Evolutionary conservation across 2,329 filamentous ascomycete genomes (phyloP), one percentile per base, ranked within the genome.

Genomic region (Alternaria postmessia): DNA sequence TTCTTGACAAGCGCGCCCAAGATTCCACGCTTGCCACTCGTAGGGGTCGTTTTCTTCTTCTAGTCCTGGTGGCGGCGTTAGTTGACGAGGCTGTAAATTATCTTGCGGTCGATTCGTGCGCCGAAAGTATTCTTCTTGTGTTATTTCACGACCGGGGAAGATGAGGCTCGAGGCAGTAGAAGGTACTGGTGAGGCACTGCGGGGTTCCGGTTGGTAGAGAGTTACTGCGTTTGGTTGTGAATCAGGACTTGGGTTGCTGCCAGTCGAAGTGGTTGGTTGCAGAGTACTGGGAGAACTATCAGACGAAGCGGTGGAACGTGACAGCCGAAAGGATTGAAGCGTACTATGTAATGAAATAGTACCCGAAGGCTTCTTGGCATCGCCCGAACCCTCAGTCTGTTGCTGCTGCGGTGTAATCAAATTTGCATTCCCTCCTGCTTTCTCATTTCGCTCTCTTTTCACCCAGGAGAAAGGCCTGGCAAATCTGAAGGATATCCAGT

Each of bases 11-110:
- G 4, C 18, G 42, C 22, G 36, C 26, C 39, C 32, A 32, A n/a
- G 11, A 20, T 52, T 12, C 57, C 52, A 60, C 9, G 14, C 52
- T 8, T 34, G n/a, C 57, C 57, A 60, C 16, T 26, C 32, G n/a
- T 56, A 56, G 22, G 57, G 57, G 20, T 56, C 57, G 14, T 12
- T 43, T 16, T 32, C 43, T 11, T 24, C 14, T n/a, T n/a, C 55
- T 41, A 38, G 18, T 3, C 11, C 26, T 7, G 49, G 34, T 9
- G 32, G 55, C 32, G 43, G 49, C 16, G 38, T 28, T 5, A 38
- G 12, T 12, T 24, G 48, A 12, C 22, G 24, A 1, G 30, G 46
- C 9, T 53, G 55, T 8, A 44, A 28, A 28, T 38, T 54, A 12
- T 28, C 24, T 16, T 36, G 32, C 12, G 42, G 12, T 16, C 28